phyloP scores from a whole-genome alignment of 331 rosid genomes.

The Prunus yedoensis region DNA sequence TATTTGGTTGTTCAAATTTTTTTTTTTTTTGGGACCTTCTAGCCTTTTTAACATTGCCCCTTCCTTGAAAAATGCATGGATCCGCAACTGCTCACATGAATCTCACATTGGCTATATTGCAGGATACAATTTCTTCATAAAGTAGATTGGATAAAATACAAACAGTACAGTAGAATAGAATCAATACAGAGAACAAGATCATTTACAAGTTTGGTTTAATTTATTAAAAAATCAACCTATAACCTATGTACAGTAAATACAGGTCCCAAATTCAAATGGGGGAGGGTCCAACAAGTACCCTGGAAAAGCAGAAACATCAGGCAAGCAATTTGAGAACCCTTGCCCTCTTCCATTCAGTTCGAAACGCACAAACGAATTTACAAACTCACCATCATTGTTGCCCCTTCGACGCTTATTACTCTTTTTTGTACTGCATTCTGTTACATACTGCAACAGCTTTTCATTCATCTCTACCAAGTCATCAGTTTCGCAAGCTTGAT shows the following conservation, averaged over 20 bases:
- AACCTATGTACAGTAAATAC: slow-evolving; percentile 26
- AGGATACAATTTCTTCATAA: too few species aligned
- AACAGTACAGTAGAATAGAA: not conserved
- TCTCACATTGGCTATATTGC: not conserved
- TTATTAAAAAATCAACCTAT: slow-evolving; percentile 1
- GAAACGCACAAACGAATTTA: slow-evolving; percentile 32
- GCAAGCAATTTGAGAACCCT: slow-evolving; percentile 58
- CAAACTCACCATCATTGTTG: slow-evolving; percentile 15
- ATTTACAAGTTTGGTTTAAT: not conserved
- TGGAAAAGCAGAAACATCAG: too few species aligned
- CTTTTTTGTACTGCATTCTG: slow-evolving; percentile 13
- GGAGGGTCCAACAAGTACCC: slow-evolving; percentile 42
- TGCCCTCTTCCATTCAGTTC: slow-evolving; percentile 55
- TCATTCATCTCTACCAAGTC: slow-evolving; percentile 46
- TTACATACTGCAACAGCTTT: slow-evolving; percentile 33
- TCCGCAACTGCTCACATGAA: too few species aligned
- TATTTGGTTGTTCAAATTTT: too few species aligned
- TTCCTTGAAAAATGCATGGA: too few species aligned
- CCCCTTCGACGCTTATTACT: slow-evolving; percentile 13
- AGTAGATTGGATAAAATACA: not conserved
- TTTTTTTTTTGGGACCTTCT: too few species aligned
- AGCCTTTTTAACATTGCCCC: too few species aligned
- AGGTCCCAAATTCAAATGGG: slow-evolving; percentile 56
- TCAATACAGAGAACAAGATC: too few species aligned
- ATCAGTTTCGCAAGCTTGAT: slow-evolving; percentile 47